Evolutionary conservation across 2,329 filamentous ascomycete species (phyloP).

Genomic region (Cladosporium sphaerospermum): DNA sequence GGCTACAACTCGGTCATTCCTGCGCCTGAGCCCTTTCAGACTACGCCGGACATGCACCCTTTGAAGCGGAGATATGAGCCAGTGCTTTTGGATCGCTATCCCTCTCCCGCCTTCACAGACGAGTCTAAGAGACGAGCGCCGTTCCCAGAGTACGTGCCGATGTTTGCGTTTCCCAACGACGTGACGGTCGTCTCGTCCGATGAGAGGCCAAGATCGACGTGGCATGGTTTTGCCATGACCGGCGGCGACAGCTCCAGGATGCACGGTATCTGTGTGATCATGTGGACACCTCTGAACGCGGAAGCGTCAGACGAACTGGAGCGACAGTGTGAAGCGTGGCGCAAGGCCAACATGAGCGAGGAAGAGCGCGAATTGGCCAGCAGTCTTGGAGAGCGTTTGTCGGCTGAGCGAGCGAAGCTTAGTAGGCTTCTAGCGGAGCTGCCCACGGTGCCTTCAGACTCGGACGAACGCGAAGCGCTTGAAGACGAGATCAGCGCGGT

Average conservation of each 20-base stretch:
- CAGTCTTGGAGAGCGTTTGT: constrained; percentile 82
- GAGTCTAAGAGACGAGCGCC: constrained; percentile 72
- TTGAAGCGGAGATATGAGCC: constrained; percentile 91
- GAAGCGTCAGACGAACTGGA: constrained; percentile 80
- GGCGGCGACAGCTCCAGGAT: constrained; percentile 85
- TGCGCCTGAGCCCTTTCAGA: constrained; percentile 80
- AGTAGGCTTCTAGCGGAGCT: constrained; percentile 81
- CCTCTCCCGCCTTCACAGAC: constrained; percentile 72
- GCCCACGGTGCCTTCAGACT: constrained; percentile 73
- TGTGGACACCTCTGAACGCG: constrained; percentile 83
- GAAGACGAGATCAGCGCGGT: constrained; percentile 94
- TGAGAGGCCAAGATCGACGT: constrained; percentile 87
- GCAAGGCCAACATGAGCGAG: constrained; percentile 68
- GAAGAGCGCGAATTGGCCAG: constrained; percentile 88
- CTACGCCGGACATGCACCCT: constrained; percentile 90
- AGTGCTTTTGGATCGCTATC: constrained; percentile 90
- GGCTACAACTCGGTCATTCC: constrained; percentile 99
- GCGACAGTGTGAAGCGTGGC: constrained; percentile 50
- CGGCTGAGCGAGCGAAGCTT: constrained; percentile 79
- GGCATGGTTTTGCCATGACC: constrained; percentile 99
- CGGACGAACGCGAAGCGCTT: constrained; percentile 70
- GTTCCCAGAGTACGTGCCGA: constrained; percentile 96
- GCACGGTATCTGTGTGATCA: constrained; percentile 82
- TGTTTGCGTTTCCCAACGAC: constrained; percentile 99
- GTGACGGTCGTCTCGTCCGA: constrained; percentile 95